These are phyloP conservation scores for Aspergillus saccharolyticus DNA, from an alignment of 495 filamentous ascomycete genomes.

Conservation along the genomic window DNA sequence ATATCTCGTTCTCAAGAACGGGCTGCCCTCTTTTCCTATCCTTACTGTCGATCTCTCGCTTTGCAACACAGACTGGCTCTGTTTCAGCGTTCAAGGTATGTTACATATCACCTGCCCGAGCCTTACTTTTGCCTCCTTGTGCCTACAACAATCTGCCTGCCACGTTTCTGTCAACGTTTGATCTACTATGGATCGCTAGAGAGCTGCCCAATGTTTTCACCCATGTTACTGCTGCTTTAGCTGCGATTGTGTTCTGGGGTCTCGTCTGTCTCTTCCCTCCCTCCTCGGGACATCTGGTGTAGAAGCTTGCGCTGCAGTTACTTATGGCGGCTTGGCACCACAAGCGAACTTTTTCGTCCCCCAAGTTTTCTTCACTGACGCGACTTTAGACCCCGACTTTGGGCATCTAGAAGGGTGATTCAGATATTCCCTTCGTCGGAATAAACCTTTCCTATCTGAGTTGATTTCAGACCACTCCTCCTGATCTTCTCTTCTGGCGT, in stretches of 20 bases:
- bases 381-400: conserved; percentile 27
- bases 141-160: conserved; percentile 8
- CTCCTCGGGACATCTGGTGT: conserved; percentile 15
- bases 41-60: not conserved
- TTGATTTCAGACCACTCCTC: conserved; percentile 6
- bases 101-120: conserved; percentile 13
- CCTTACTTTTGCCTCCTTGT: conserved; percentile 9
- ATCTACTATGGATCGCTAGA: not conserved
- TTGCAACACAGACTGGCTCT: conserved; percentile 10
- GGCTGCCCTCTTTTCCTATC: not conserved
- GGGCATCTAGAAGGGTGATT: conserved; percentile 6
- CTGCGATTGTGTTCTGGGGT: conserved; percentile 11
- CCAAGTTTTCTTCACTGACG: conserved; percentile 19
- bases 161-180: conserved; percentile 1
- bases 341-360: conserved; percentile 35
- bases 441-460: conserved; percentile 3
- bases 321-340: conserved; percentile 40
- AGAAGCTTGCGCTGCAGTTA: conserved; percentile 27
- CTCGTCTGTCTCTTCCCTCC: conserved; percentile 3
- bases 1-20: not conserved
- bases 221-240: conserved; percentile 6
- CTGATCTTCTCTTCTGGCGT: conserved; percentile 4
- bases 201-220: conserved; percentile 1
- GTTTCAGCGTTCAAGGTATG: conserved; percentile 15
- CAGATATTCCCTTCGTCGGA: conserved; percentile 6